These are phyloP conservation scores for Apophysomyces sp. DNA, from an alignment of 371 early-diverging fungal species.

Conservation along the genomic window DNA sequence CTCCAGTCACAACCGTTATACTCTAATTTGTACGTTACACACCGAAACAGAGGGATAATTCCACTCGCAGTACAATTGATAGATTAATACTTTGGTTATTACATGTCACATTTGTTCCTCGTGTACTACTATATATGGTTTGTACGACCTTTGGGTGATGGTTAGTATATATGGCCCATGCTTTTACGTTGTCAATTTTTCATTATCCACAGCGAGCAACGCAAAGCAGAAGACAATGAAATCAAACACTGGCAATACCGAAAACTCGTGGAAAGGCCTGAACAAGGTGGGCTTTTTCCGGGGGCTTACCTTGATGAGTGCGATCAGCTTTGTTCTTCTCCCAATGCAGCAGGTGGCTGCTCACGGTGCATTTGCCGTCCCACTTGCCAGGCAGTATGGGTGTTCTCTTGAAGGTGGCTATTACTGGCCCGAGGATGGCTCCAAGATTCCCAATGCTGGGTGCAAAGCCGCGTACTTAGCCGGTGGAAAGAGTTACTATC, in stretches of 20 bases:
- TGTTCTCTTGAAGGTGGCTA: not conserved
- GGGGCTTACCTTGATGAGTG: too few relatives aligned
- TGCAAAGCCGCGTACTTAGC: not conserved
- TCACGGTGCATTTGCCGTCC: constrained; percentile 1
- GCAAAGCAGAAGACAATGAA: not conserved
- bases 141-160: too few relatives aligned
- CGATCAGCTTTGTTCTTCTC: not conserved
- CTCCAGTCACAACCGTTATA: too few relatives aligned
- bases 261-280: not conserved
- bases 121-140: too few relatives aligned
- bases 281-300: not conserved
- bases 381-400: constrained; percentile 1
- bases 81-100: too few relatives aligned
- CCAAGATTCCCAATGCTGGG: not conserved
- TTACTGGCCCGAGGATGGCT: not conserved
- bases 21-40: too few relatives aligned
- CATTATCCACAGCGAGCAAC: not conserved
- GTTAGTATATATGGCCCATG: not conserved
- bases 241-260: not conserved
- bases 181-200: not conserved
- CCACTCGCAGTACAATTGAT: too few relatives aligned
- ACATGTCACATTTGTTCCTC: too few relatives aligned
- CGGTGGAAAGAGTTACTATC: not conserved
- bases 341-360: not conserved
- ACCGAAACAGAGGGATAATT: too few relatives aligned